These are phyloP conservation scores for Ramaria sp. DNA, from an alignment of 768 basidiomycete species.

Conservation along the genomic window DNA sequence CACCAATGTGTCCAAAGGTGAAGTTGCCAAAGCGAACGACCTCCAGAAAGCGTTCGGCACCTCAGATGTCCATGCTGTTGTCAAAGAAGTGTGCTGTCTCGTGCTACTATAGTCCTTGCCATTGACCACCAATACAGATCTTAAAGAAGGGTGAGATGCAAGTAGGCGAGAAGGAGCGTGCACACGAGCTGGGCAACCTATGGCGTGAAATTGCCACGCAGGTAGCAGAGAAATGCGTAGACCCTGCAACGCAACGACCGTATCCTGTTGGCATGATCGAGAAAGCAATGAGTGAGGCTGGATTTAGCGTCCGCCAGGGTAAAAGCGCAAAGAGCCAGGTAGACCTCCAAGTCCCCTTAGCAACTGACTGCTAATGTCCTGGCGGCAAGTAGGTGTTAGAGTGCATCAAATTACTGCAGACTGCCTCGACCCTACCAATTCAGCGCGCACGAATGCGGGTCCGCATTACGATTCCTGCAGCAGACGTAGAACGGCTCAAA, in stretches of 20 bases:
- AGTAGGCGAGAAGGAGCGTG: constrained; percentile 93
- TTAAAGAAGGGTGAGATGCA: constrained; percentile 94
- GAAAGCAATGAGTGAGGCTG: constrained; percentile 93
- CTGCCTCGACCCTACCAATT: constrained; percentile 79
- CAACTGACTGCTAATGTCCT: neutral
- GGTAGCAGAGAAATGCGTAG: constrained; percentile 92
- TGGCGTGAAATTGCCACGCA: constrained; percentile 87
- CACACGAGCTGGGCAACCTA: constrained; percentile 75
- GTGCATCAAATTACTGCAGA: constrained; percentile 74
- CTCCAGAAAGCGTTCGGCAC: constrained; percentile 89
- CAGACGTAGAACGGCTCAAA: constrained; percentile 56
- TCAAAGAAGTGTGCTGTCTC: constrained; percentile 55
- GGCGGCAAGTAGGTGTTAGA: constrained; percentile 60
- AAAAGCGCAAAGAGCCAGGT: constrained; percentile 96
- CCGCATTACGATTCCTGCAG: constrained; percentile 59
- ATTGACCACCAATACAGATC: constrained; percentile 40
- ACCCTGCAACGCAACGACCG: constrained; percentile 79
- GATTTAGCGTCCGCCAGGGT: constrained; percentile 78
- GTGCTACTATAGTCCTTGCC: neutral
- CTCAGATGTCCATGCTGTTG: constrained; percentile 53
- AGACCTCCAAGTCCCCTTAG: constrained; percentile 11
- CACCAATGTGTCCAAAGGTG: constrained; percentile 92
- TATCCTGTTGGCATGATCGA: constrained; percentile 95
- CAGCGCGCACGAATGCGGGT: constrained; percentile 91
- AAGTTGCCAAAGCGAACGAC: constrained; percentile 80